Evolutionary conservation across 306 rosid genomes (phyloP), one percentile per base, ranked within the genome.

Genomic region (Cucumis hystrix): DNA sequence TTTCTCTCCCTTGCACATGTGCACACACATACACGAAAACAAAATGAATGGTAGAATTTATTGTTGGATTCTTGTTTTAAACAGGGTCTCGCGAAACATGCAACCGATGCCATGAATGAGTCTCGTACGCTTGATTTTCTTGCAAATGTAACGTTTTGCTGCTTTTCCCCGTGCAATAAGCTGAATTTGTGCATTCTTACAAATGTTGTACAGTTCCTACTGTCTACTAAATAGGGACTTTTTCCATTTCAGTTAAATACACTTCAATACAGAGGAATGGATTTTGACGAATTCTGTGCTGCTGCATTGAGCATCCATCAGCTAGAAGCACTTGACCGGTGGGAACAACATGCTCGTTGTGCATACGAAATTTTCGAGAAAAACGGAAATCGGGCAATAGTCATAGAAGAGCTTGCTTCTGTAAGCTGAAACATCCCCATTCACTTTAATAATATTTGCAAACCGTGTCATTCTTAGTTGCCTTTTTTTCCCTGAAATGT

Each of bases 251-350:
- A 96, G 99, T 85, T 96, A 73, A 91, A 86, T 86, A 76, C 96
- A 77, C 91, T 96, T 61, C 99, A 96, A 81, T 96, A 91, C 82
- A 89, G 98, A 89, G 90, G 99, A 83, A 92, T 96, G 99, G 98
- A 96, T 79, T 96, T 91, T 84, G 98, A 92, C 80, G 99, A 96
- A 85, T 96, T 96, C 80, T 92, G 97, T 80, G 97, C 99, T 0
- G 92, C 99, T 87, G 87, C 98, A 25, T 79, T 88, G 72, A 91
- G 98, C 67, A 96, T 96, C 41, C 96, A 96, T 85, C 99, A 96
- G 89, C 93, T 96, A 12, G 99, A 92, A 87, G 99, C 98, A 67
- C 98, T 96, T 25, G 96, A 89, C 77, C 92, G 90, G 2, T 96
- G 99, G 99, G 99, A 96, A 69, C 97, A 91, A 76, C 98, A 92